Evolutionary conservation across 768 basidiomycete genomes (phyloP).

Genomic region (Hypholoma sublateritium): DNA sequence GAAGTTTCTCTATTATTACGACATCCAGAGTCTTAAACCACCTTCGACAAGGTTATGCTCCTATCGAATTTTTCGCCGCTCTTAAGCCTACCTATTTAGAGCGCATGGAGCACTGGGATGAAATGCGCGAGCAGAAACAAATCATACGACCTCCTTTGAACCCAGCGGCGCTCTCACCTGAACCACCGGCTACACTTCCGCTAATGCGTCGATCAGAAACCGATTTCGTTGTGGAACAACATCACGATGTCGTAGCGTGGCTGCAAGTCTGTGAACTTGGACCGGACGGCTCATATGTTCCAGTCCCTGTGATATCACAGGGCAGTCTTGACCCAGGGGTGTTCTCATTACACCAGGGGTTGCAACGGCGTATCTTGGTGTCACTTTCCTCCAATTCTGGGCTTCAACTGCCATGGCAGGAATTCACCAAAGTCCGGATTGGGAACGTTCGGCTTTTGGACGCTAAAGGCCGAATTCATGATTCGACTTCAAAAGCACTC

Average conservation of each 20-base stretch:
- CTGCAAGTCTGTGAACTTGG: conserved; percentile 85
- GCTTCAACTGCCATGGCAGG: conserved; percentile 83
- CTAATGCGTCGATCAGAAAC: conserved; percentile 91
- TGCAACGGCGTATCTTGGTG: conserved; percentile 81
- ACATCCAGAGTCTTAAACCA: conserved; percentile 72
- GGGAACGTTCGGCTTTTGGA: conserved; percentile 88
- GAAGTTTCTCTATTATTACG: conserved; percentile 77
- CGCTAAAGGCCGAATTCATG: conserved; percentile 77
- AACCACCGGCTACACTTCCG: conserved; percentile 46
- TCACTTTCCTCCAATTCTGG: conserved; percentile 87
- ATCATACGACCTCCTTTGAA: conserved; percentile 32
- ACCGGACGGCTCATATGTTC: conserved; percentile 79
- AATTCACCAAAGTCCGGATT: conserved; percentile 71
- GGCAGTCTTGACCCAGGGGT: conserved; percentile 78
- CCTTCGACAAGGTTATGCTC: conserved; percentile 75
- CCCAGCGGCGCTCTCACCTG: conserved; percentile 33
- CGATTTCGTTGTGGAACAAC: conserved; percentile 85
- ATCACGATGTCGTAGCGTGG: conserved; percentile 89
- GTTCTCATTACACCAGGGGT: conserved; percentile 89
- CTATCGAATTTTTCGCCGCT: conserved; percentile 88
- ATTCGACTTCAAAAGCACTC: conserved; percentile 69
- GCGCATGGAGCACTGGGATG: conserved; percentile 91
- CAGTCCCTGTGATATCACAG: conserved; percentile 80
- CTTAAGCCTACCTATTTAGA: conserved; percentile 82
- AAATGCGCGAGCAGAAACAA: conserved; percentile 77